Evolutionary conservation across 805 yeast species (phyloP).

Genomic region (Candida nemodendra): DNA sequence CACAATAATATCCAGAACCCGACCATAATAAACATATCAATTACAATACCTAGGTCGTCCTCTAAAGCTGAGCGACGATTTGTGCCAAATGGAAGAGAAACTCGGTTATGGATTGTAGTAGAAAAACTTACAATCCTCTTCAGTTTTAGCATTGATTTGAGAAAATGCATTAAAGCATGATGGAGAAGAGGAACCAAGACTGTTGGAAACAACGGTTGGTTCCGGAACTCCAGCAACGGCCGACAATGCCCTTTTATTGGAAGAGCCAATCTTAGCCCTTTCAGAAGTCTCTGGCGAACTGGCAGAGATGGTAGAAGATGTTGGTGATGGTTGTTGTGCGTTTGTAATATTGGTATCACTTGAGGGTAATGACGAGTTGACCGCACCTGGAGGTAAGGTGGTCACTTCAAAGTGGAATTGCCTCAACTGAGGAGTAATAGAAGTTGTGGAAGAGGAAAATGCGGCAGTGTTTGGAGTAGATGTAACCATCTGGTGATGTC

Average conservation of each 20-base stretch:
- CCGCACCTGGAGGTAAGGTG: slow-evolving; percentile 10
- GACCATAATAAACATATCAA: too few relatives aligned
- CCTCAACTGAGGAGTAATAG: slow-evolving; percentile 18
- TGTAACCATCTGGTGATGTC: too few relatives aligned
- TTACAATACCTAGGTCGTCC: too few relatives aligned
- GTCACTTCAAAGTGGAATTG: slow-evolving; percentile 21
- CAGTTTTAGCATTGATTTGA: neutral
- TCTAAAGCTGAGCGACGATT: too few relatives aligned
- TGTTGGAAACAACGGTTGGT: neutral
- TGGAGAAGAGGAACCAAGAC: neutral
- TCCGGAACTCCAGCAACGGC: neutral
- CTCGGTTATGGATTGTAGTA: slow-evolving; percentile 18
- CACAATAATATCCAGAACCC: too few relatives aligned
- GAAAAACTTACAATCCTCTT: slow-evolving; percentile 15
- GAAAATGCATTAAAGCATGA: too few relatives aligned
- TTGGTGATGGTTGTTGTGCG: slow-evolving; percentile 11
- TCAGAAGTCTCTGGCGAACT: slow-evolving; percentile 12
- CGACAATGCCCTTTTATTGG: neutral
- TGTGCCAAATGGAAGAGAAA: too few relatives aligned
- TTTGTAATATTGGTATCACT: neutral
- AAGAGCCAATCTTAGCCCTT: neutral
- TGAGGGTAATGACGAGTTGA: slow-evolving; percentile 1
- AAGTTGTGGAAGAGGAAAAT: slow-evolving; percentile 6
- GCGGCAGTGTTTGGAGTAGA: neutral
- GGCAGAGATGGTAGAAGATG: slow-evolving; percentile 23